phyloP scores from a whole-genome alignment of 2,329 filamentous ascomycete genomes.

The Penicillium sp. region DNA sequence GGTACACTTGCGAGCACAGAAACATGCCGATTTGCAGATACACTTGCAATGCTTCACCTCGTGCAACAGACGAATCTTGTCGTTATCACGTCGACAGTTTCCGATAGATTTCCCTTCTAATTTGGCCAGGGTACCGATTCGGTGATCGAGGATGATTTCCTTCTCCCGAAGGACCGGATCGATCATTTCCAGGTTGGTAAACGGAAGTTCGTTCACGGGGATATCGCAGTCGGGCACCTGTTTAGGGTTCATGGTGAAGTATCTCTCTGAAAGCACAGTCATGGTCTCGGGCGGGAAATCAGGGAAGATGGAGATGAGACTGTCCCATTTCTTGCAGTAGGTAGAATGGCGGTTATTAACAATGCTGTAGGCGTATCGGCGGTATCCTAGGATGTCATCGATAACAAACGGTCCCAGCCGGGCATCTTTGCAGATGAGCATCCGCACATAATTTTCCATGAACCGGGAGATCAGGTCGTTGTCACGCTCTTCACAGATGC shows the following conservation, averaged over 20 bases:
- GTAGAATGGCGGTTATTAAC: constrained; percentile 20
- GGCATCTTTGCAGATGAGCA: constrained; percentile 19
- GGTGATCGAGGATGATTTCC: constrained; percentile 31
- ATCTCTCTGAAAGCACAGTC: constrained; percentile 37
- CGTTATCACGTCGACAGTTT: constrained; percentile 32
- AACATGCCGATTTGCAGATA: constrained; percentile 35
- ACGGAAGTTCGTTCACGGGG: constrained; percentile 24
- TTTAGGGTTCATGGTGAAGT: constrained; percentile 28
- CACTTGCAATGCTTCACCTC: constrained; percentile 36
- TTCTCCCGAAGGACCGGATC: constrained; percentile 23
- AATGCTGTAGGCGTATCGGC: constrained; percentile 26
- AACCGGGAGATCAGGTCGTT: constrained; percentile 27
- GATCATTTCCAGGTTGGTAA: constrained; percentile 20
- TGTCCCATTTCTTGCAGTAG: constrained; percentile 33
- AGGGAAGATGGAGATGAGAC: constrained; percentile 30
- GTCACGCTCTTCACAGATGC: constrained; percentile 29
- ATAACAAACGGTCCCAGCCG: constrained; percentile 10
- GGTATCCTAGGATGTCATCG: constrained; percentile 32
- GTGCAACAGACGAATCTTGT: constrained; percentile 22
- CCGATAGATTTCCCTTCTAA: constrained; percentile 37
- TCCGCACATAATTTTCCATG: constrained; percentile 30
- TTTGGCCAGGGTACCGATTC: constrained; percentile 34
- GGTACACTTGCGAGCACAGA: constrained; percentile 37
- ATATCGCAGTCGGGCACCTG: constrained; percentile 12
- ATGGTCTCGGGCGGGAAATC: constrained; percentile 31